Base-by-base conservation (phyloP, 2,329 filamentous ascomycete genomes). In the Penicillium glabrum region DNA sequence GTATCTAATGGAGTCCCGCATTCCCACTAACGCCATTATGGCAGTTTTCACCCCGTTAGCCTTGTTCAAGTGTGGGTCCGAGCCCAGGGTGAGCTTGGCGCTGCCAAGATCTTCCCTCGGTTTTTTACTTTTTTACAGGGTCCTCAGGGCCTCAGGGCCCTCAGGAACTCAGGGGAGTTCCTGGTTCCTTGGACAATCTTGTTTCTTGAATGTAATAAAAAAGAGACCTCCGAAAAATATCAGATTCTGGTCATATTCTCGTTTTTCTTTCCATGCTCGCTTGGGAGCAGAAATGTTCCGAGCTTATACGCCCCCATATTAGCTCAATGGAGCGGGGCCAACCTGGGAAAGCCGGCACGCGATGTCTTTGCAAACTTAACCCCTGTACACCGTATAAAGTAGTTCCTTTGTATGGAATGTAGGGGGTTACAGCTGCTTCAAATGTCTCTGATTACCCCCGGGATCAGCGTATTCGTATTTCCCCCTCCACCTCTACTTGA, bases 381-480 rank as follows among this genome's bases (percentile, higher is more conserved):
- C 46, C 46, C 46, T 48, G 46, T 31, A 37, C 16, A 31, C n/a
- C 14, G 29, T 41, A 23, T 10, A 23, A 41, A 19, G 10, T 39
- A 19, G 35, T 39, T 19, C 8, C 3, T 35, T n/a, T n/a, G 27
- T 29, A 44, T 44, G 3, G 8, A 39, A 9, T 39, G 35, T 9
- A 27, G 26, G 11, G 37, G 16, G 35, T 39, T 41, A 41, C 16
- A 31, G 16, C 5, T 13, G 19, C 33, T 46, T 46, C 16, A 46
- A 11, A n/a, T 10, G 31, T 26, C 21, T 19, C 4, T n/a, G 8
- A 45, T 45, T 29, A 8, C 11, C 52, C 56, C 52, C 45, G 44
- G 44, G 48, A 52, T 49, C 45, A 39, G 50, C 53, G 53, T 52
- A 51, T 53, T 50, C 52, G 52, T 46, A 41, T 41, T 21, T 4